A percentile compares a stretch with the other conserved stretches of the same genome.
These are phyloP conservation scores for Pestalotiopsis sp. DNA, from an alignment of 2,329 filamentous ascomycete genomes.

Conservation along the genomic window DNA sequence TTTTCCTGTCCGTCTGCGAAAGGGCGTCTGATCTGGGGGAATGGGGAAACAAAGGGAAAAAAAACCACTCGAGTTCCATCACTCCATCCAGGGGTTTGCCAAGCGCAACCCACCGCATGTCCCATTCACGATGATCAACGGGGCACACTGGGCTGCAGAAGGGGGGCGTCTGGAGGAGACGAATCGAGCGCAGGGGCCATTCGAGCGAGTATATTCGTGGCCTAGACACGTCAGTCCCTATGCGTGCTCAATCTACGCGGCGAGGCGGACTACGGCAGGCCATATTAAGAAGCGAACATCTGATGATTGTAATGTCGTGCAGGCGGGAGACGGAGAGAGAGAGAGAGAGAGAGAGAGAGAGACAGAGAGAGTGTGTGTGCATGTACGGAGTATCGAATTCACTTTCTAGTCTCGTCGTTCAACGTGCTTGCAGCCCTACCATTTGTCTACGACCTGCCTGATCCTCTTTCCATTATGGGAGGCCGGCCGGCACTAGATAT, in stretches of 20 bases:
- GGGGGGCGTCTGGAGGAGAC: neutral
- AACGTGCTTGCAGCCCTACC: neutral
- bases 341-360: neutral
- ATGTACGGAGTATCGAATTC: neutral
- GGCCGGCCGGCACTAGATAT: neutral
- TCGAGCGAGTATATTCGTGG: neutral
- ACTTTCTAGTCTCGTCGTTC: slow-evolving; percentile 10
- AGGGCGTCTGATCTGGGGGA: neutral
- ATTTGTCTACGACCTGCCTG: neutral
- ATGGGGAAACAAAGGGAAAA: neutral
- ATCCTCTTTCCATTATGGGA: slow-evolving; percentile 9
- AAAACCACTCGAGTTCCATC: neutral
- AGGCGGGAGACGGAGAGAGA: neutral
- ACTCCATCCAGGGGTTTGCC: neutral
- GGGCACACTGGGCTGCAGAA: neutral
- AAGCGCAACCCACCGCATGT: slow-evolving; percentile 1
- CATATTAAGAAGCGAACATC: slow-evolving; percentile 1
- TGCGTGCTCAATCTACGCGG: slow-evolving; percentile 1
- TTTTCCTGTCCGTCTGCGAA: neutral
- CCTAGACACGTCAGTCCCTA: slow-evolving; percentile 8
- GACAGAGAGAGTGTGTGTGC: neutral
- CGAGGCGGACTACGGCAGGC: neutral
- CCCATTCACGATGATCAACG: neutral
- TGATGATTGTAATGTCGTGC: neutral
- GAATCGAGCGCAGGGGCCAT: neutral